Conservation (phyloP, 768 basidiomycete species). For the Clavaria fumosa region DNA sequence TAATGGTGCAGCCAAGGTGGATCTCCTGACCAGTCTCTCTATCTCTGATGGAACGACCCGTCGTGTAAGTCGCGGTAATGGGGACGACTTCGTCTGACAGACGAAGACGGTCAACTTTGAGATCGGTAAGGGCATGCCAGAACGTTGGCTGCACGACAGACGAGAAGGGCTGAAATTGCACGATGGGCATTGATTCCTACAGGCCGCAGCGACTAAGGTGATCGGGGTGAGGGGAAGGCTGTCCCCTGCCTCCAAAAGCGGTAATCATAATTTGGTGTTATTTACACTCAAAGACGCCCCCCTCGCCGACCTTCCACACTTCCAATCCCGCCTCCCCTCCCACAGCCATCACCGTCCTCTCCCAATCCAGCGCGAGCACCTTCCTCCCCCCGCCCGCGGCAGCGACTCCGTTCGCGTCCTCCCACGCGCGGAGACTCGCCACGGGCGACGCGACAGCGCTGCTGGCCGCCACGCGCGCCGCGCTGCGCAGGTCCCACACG, state of each 20-base stretch:
- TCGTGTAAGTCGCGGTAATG: conserved; percentile 50
- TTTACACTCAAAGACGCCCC: no score
- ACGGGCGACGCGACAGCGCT: no score
- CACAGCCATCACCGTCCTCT: conserved; percentile 35
- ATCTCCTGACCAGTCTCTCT: conserved; percentile 62
- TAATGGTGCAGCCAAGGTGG: conserved; percentile 51
- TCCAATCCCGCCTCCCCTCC: conserved; percentile 54
- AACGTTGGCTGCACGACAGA: conserved; percentile 82
- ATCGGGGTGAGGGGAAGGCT: no score
- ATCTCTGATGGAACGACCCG: conserved; percentile 61
- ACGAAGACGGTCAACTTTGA: conserved; percentile 85
- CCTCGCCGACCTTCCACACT: conserved; percentile 41
- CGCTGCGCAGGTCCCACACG: conserved; percentile 66
- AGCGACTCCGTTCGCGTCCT: conserved; percentile 41
- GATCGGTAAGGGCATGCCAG: conserved; percentile 77
- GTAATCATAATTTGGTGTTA: no score
- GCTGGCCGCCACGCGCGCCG: conserved; percentile 44
- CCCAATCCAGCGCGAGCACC: conserved; percentile 46
- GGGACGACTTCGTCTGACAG: conserved; percentile 60
- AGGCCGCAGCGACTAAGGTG: no score
- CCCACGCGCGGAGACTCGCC: no score
- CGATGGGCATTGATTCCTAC: conserved; percentile 50
- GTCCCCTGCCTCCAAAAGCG: no score
- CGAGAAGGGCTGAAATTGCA: conserved; percentile 83
- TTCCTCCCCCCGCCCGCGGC: conserved; percentile 29